A percentile compares a stretch with the other conserved stretches of the same genome.
Conservation (phyloP, 2,329 filamentous ascomycete genomes). For the Anthostomella pinea region DNA sequence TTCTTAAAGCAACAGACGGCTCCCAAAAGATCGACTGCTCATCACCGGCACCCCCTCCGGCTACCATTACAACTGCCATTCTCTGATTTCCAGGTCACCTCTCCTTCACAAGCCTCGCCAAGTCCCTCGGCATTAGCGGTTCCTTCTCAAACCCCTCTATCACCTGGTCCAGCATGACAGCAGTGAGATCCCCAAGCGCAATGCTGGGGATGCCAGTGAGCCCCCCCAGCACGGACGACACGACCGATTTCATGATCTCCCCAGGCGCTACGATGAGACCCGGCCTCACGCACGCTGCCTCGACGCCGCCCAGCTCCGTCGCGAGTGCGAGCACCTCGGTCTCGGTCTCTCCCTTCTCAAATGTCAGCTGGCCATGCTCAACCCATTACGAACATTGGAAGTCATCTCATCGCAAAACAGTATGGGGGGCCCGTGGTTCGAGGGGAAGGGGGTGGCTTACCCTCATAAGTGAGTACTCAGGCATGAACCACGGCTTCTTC, state of each 20-base stretch:
- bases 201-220: slow-evolving; percentile 34
- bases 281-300: slow-evolving; percentile 40
- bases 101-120: slow-evolving; percentile 24
- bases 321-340: slow-evolving; percentile 40
- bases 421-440: neutral
- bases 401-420: neutral
- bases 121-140: slow-evolving; percentile 40
- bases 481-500: slow-evolving; percentile 37
- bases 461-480: slow-evolving; percentile 45
- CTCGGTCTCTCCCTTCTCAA: slow-evolving; percentile 45
- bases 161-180: slow-evolving; percentile 43
- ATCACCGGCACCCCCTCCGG: too few relatives aligned
- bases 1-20: too few relatives aligned
- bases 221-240: slow-evolving; percentile 18
- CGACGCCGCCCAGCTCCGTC: slow-evolving; percentile 36
- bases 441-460: slow-evolving; percentile 31
- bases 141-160: slow-evolving; percentile 46
- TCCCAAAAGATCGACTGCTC: too few relatives aligned
- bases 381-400: too few relatives aligned
- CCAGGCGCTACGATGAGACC: slow-evolving; percentile 39
- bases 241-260: slow-evolving; percentile 14
- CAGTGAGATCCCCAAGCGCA: slow-evolving; percentile 36
- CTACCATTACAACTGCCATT: too few relatives aligned
- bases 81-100: neutral
- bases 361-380: too few relatives aligned